phyloP scores from a whole-genome alignment of 208 protist species.

The Leishmania arabica region DNA sequence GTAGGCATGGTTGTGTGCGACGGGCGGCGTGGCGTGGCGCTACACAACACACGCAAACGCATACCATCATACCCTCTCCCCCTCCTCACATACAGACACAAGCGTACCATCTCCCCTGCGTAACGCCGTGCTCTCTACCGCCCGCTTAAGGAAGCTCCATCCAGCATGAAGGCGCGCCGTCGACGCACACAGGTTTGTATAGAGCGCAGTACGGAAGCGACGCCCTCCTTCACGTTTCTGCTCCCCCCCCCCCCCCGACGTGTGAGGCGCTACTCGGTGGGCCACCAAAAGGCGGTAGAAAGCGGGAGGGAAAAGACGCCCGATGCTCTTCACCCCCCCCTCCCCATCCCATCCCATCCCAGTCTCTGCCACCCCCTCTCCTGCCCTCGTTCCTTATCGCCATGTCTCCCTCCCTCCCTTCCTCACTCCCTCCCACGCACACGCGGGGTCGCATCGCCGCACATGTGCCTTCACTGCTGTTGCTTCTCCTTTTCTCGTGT shows the following conservation, averaged over 20 bases:
- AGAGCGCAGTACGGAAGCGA: not conserved
- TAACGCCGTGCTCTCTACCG: not conserved
- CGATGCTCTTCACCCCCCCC: not conserved
- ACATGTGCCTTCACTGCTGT: not conserved
- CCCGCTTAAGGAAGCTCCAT: not conserved
- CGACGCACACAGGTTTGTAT: not conserved
- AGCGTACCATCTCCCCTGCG: not conserved
- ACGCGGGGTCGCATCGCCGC: not conserved
- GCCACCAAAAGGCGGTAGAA: not conserved
- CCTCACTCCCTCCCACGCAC: not conserved
- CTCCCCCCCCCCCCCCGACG: not conserved
- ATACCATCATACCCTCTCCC: not conserved
- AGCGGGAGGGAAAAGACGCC: not conserved
- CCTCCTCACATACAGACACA: not conserved
- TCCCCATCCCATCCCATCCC: not conserved
- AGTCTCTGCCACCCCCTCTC: not conserved
- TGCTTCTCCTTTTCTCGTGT: too few relatives aligned
- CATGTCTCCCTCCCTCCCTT: not conserved
- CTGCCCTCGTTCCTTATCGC: not conserved
- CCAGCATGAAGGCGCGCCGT: not conserved
- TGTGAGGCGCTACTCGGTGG: not conserved
- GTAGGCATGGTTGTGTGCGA: not conserved
- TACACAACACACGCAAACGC: not conserved
- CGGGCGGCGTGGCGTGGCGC: not conserved
- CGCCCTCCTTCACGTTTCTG: not conserved